These are phyloP conservation scores for Colletotrichum ledebouriae DNA, from an alignment of 2,329 filamentous ascomycete genomes.

Conservation along the genomic window DNA sequence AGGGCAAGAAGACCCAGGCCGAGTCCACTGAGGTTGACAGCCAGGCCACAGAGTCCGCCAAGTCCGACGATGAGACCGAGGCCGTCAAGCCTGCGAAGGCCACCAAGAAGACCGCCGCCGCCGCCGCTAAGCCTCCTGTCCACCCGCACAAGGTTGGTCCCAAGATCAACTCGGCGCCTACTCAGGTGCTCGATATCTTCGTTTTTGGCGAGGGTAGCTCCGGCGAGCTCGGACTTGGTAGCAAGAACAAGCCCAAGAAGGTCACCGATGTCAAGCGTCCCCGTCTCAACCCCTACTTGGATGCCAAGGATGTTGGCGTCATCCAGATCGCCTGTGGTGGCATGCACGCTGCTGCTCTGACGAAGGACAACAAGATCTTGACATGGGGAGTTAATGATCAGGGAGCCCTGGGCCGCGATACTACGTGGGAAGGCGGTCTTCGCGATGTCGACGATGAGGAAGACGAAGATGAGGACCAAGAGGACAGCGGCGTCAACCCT, in stretches of 20 bases:
- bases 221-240: conserved; percentile 87
- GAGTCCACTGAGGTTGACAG: conserved; percentile 37
- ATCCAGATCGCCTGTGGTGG: conserved; percentile 84
- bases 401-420: conserved; percentile 82
- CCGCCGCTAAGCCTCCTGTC: conserved; percentile 36
- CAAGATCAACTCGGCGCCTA: conserved; percentile 71
- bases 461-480: conserved; percentile 58
- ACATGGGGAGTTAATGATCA: conserved; percentile 93
- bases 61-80: conserved; percentile 35
- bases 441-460: conserved; percentile 65
- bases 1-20: conserved; percentile 44
- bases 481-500: conserved; percentile 78
- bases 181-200: conserved; percentile 76
- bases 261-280: conserved; percentile 81
- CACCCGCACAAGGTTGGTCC: conserved; percentile 42
- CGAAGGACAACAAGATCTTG: conserved; percentile 83
- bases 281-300: conserved; percentile 74
- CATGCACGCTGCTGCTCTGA: conserved; percentile 85
- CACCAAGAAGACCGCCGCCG: conserved; percentile 37
- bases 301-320: conserved; percentile 70
- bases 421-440: conserved; percentile 73
- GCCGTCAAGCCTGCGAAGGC: conserved; percentile 40
- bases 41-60: conserved; percentile 39
- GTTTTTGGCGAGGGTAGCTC: conserved; percentile 84
- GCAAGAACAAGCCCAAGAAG: conserved; percentile 69